Evolutionary conservation across 495 filamentous ascomycete genomes (phyloP), one percentile per base, ranked within the genome.

Genomic region (Neurospora cerealis): DNA sequence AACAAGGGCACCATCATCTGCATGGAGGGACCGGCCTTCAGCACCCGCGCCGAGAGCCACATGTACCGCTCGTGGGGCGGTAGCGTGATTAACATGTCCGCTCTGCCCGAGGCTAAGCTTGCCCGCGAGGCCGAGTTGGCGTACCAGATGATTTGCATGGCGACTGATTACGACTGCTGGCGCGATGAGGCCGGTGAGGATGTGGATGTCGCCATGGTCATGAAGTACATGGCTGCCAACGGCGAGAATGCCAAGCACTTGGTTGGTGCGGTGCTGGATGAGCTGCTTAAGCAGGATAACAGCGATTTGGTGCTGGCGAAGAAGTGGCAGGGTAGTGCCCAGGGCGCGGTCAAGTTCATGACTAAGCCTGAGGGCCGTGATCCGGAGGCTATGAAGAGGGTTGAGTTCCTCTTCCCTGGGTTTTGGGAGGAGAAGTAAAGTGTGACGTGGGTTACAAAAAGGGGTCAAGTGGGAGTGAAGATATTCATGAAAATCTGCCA

Each of bases 111-210:
- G 85, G 91, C 95, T 40, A 98, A 98, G 86, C 89, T 99, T 15
- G 96, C 96, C 37, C 88, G 92, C 40, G 96, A 99, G 85, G 96
- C 96, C 5, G 96, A 99, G 85, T 91, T 99, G 75, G 92, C 91
- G 19, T 98, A 97, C 79, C 93, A 95, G 84, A 95, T 98, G 89
- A 95, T 99, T 77, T 98, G 95, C 86, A 99, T 99, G 96, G 91
- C 92, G 37, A 99, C 96, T 32, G 96, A 99, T 83, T 99, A 99
- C 78, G 96, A 99, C 83, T 97, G 95, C 88, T 98, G 96, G 96
- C 92, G 93, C 80, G 54, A 34, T 28, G 54, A 66, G 54, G 84
- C 82, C 39, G 85, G 86, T 6, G 90, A 88, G 66, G 92, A 91
- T 54, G 96, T 99, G 41, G 94, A 92, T 74, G 96, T 99, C 9